phyloP scores from a whole-genome alignment of 768 basidiomycete species.

The Boletus tomentosulus region DNA sequence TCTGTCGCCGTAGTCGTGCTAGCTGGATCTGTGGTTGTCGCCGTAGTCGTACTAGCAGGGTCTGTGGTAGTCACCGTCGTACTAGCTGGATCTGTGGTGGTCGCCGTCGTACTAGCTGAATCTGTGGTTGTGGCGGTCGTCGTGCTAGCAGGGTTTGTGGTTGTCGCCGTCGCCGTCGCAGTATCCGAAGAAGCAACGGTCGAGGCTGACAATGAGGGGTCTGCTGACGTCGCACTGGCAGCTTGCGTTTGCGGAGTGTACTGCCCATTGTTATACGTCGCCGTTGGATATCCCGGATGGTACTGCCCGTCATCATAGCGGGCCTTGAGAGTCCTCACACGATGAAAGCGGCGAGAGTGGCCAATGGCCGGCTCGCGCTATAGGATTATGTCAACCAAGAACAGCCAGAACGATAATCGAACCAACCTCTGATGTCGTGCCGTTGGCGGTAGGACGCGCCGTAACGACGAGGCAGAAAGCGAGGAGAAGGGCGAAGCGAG shows the following conservation, averaged over 20 bases:
- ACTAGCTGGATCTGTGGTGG: too few species aligned
- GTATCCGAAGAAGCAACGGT: neutral
- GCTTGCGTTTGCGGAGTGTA: neutral
- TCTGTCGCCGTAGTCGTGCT: too few species aligned
- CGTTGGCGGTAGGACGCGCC: slow-evolving; percentile 10
- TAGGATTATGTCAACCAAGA: slow-evolving; percentile 2
- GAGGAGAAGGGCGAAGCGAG: slow-evolving; percentile 29
- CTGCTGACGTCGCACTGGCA: neutral
- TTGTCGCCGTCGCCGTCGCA: neutral
- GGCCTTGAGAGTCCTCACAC: slow-evolving; percentile 3
- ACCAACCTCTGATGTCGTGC: slow-evolving; percentile 10
- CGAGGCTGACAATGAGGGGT: neutral
- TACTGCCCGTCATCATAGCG: slow-evolving; percentile 19
- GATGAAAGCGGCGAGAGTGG: slow-evolving; percentile 16
- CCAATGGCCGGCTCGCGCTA: slow-evolving; percentile 7
- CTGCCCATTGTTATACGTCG: neutral
- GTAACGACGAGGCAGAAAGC: slow-evolving; percentile 24
- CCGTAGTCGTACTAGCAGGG: too few species aligned
- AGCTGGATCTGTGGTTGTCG: too few species aligned
- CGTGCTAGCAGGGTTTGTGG: neutral
- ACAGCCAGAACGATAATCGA: neutral
- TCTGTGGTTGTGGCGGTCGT: neutral
- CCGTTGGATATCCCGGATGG: neutral
- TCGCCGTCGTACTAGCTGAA: too few species aligned
- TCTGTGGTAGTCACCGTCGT: too few species aligned